A percentile compares a stretch with the other conserved stretches of the same genome.
phyloP scores from a whole-genome alignment of 345 rosid species.

The Eucalyptus fibrosa region DNA sequence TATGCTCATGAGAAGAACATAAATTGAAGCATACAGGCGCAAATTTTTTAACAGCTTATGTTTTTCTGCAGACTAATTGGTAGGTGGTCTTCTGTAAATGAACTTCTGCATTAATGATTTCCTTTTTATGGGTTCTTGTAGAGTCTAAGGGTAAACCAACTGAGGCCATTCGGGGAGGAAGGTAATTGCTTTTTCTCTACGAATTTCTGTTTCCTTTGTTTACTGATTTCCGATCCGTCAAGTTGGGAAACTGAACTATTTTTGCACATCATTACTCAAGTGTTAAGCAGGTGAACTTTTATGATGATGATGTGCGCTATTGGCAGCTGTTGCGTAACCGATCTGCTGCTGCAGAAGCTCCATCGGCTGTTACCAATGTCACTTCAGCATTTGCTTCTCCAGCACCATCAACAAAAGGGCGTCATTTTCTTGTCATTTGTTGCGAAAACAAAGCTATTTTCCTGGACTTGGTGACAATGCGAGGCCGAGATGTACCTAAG shows the following conservation, averaged over 20 bases:
- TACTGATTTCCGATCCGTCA: neutral
- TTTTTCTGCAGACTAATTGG: neutral
- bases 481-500: constrained; percentile 96
- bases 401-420: constrained; percentile 82
- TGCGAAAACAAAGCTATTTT: constrained; percentile 95
- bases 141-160: constrained; percentile 78
- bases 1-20: neutral
- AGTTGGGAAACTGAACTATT: neutral
- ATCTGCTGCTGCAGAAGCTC: constrained; percentile 93
- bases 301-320: constrained; percentile 87
- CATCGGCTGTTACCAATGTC: constrained; percentile 70
- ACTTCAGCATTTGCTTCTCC: constrained; percentile 79
- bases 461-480: constrained; percentile 95
- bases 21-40: neutral
- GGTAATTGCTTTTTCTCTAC: constrained; percentile 19
- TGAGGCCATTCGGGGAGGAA: constrained; percentile 94
- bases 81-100: neutral
- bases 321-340: constrained; percentile 98
- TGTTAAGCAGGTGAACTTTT: constrained; percentile 93
- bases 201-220: neutral
- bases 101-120: neutral
- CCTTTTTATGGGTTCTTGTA: neutral
- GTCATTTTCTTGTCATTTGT: constrained; percentile 93
- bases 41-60: neutral
- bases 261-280: constrained; percentile 17